Conservation (phyloP, 2,329 filamentous ascomycete genomes). For the Dactylellina parvicollis region DNA sequence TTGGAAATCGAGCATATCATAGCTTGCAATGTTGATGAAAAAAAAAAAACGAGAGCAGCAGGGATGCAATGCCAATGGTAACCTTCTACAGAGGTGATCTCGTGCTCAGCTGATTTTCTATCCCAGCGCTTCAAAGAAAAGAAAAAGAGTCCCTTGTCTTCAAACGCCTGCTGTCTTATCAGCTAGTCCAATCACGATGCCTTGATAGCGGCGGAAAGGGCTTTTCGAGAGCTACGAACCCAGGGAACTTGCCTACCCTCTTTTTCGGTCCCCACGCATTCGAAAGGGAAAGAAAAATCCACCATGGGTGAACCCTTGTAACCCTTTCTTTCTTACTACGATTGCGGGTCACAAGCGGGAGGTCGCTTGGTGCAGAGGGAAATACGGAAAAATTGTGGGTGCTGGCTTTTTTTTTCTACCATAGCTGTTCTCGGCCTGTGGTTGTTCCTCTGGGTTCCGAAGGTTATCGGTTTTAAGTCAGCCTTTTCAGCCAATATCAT, state of each 20-base stretch:
- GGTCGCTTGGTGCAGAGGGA: background rate
- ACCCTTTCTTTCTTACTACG: background rate
- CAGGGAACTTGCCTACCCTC: background rate
- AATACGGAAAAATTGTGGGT: background rate
- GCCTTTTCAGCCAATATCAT: no score
- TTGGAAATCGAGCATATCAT: no score
- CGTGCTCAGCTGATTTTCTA: slow-evolving; percentile 25
- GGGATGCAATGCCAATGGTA: slow-evolving; percentile 7
- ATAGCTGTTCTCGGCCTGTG: no score
- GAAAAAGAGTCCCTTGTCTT: no score
- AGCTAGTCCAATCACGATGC: slow-evolving; percentile 48
- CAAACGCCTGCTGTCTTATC: no score
- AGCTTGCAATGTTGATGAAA: no score
- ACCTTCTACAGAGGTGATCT: background rate
- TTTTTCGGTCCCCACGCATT: slow-evolving; percentile 8
- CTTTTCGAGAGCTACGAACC: background rate
- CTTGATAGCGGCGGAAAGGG: slow-evolving; percentile 15
- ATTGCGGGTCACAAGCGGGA: slow-evolving; percentile 18
- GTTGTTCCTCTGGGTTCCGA: no score
- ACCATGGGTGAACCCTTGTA: slow-evolving; percentile 12
- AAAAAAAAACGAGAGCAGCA: background rate
- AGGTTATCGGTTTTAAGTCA: no score
- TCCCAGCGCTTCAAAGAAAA: background rate
- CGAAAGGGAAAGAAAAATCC: background rate
- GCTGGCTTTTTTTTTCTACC: background rate